Percentiles rank a stretch among this genome's conserved stretches.
These are phyloP conservation scores for Calamus simplicifolius DNA, from an alignment of 176 grass and related monocot genomes.

Conservation along the genomic window DNA sequence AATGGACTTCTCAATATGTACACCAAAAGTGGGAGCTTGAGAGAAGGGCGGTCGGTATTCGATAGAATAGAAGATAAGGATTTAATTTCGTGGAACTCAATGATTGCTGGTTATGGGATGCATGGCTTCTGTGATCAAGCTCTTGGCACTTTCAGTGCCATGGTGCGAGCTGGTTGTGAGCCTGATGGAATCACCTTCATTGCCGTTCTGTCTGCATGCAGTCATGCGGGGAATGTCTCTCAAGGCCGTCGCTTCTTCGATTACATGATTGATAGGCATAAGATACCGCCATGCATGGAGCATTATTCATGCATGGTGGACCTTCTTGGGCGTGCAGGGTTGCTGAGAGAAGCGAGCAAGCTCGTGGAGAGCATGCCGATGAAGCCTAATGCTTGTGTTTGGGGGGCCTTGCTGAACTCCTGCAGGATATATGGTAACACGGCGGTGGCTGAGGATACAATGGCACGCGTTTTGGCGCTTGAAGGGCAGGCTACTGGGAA, in stretches of 20 bases:
- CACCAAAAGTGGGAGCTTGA: conserved; percentile 30
- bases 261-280: conserved; percentile 28
- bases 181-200: conserved; percentile 42
- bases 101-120: conserved; percentile 38
- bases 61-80: conserved; percentile 30
- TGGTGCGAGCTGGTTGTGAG: conserved; percentile 16
- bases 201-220: conserved; percentile 31
- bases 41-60: conserved; percentile 21
- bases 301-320: conserved; percentile 69
- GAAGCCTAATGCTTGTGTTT: conserved; percentile 32
- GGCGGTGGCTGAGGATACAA: conserved; percentile 19
- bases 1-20: conserved; percentile 52
- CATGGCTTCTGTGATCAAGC: conserved; percentile 45
- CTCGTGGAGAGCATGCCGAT: conserved; percentile 40
- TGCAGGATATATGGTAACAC: conserved; percentile 41
- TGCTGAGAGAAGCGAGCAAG: conserved; percentile 29
- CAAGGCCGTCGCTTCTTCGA: conserved; percentile 45
- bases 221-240: conserved; percentile 31
- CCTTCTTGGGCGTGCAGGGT: conserved; percentile 42
- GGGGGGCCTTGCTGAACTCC: conserved; percentile 57
- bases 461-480: conserved; percentile 19
- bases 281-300: conserved; percentile 38
- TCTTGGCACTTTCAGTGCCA: conserved; percentile 19
- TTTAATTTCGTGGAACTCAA: conserved; percentile 64
- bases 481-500: conserved; percentile 28